phyloP scores from a whole-genome alignment of 345 rosid species.

The Bretschneidera sinensis region DNA sequence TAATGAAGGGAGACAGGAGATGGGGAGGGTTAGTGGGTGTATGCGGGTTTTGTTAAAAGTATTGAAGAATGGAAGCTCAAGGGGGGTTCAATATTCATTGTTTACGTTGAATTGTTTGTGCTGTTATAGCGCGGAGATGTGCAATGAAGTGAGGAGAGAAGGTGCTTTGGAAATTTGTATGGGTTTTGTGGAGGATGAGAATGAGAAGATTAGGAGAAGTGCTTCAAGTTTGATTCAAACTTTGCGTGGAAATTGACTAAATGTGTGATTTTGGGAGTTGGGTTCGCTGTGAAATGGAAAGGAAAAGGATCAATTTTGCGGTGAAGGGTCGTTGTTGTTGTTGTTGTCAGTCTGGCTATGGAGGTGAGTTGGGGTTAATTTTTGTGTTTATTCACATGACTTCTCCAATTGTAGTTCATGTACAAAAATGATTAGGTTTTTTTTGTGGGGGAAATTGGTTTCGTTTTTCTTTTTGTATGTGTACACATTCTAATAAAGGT shows the following conservation, averaged over 20 bases:
- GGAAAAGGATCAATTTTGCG: neutral
- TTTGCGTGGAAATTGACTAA: constrained; percentile 34
- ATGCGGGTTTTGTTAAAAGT: constrained; percentile 56
- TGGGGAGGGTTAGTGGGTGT: constrained; percentile 49
- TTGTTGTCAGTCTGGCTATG: constrained; percentile 16
- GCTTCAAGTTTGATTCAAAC: constrained; percentile 61
- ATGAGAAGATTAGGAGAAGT: constrained; percentile 77
- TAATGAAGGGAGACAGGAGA: constrained; percentile 81
- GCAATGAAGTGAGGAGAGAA: constrained; percentile 41
- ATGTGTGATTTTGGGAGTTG: constrained; percentile 21
- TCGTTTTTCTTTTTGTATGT: constrained; percentile 16
- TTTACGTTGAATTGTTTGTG: constrained; percentile 67
- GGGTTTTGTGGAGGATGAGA: constrained; percentile 62
- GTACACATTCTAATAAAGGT: constrained; percentile 54
- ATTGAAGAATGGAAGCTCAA: constrained; percentile 53
- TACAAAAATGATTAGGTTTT: constrained; percentile 48
- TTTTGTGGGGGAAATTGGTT: constrained; percentile 22
- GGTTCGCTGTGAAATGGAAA: constrained; percentile 8
- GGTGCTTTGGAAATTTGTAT: constrained; percentile 65
- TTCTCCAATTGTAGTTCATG: constrained; percentile 39
- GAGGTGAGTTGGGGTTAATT: constrained; percentile 37
- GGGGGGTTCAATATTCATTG: constrained; percentile 68
- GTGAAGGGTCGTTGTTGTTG: neutral
- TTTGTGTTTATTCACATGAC: constrained; percentile 18
- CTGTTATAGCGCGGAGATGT: constrained; percentile 39